Evolutionary conservation across 2,329 filamentous ascomycete genomes (phyloP).

Genomic region (Fusarium pseudograminearum): DNA sequence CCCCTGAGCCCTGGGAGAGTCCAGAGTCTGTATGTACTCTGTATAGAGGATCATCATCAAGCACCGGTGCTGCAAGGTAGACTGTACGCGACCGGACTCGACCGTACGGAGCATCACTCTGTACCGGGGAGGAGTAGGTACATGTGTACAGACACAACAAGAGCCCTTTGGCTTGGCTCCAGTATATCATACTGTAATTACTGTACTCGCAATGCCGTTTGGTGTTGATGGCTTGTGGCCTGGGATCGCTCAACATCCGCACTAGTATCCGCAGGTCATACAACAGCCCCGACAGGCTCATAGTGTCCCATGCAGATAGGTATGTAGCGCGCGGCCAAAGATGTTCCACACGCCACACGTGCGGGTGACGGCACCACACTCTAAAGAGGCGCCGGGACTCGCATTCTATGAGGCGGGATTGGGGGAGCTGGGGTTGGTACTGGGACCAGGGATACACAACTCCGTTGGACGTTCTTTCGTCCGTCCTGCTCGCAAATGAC

Average conservation of each 20-base stretch:
- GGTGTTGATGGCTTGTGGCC: slow-evolving; percentile 43
- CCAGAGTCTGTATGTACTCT: slow-evolving; percentile 42
- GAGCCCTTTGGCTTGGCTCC: slow-evolving; percentile 46
- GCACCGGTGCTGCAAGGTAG: slow-evolving; percentile 17
- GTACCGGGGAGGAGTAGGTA: neutral
- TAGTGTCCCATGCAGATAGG: slow-evolving; percentile 45
- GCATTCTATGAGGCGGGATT: slow-evolving; percentile 40
- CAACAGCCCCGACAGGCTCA: slow-evolving; percentile 39
- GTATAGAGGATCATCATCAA: slow-evolving; percentile 43
- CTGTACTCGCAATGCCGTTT: slow-evolving; percentile 43
- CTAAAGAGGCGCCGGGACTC: slow-evolving; percentile 39
- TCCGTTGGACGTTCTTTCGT: slow-evolving; percentile 43
- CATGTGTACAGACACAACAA: neutral
- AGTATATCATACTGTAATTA: slow-evolving; percentile 36
- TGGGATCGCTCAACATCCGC: slow-evolving; percentile 44
- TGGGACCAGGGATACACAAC: slow-evolving; percentile 24
- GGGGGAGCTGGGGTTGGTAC: slow-evolving; percentile 17
- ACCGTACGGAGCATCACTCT: neutral
- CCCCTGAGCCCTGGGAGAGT: slow-evolving; percentile 30
- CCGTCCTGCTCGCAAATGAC: slow-evolving; percentile 46
- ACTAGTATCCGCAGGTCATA: slow-evolving; percentile 49
- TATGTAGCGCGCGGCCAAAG: slow-evolving; percentile 46
- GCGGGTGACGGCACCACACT: slow-evolving; percentile 46
- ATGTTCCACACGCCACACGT: slow-evolving; percentile 43
- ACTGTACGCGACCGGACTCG: neutral